Evolutionary conservation across 306 rosid genomes (phyloP), one percentile per base, ranked within the genome.

Genomic region (Fagus sylvatica): DNA sequence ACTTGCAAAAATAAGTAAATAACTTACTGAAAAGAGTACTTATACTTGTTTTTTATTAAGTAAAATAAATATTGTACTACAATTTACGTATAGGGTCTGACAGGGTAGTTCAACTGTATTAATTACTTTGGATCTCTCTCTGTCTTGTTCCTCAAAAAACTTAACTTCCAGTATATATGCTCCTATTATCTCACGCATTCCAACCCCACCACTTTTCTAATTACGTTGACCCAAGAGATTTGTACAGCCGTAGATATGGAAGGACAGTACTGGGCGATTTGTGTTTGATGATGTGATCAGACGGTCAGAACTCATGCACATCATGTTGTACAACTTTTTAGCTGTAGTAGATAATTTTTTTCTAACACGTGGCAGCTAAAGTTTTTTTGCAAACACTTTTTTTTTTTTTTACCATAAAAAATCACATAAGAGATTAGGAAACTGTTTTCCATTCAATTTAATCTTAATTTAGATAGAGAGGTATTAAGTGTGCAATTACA

Each of bases 81-180:
- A 1, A 11, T 48, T 49, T 8, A 33, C 11, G 42, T 32, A 15
- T 5, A 12, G 43, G 9, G 5, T 59, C 78, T 85, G 81, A 74
- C 69, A 53, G 5, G 6, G 80, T 70, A 1, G 81, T 22, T 79
- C 69, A 53, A 77, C 54, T 65, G 84, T 79, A 76, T 86, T 80
- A 77, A 82, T 74, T 81, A 41, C 71, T 55, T 59, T 83, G 88
- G 87, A 81, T 74, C 77, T 57, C 69, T 41, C 13, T 36, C 69
- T 81, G 84, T 65, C 78, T 71, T 53, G 81, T 81, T 79, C 82
- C 59, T 71, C 73, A 69, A 34, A 72, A 72, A 41, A 32, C 49
- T 42, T 55, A 36, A 6, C 4, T n/a, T 73, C 10, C 43, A 53
- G 80, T 72, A 75, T 10, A 36, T 80, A 36, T 82, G 85, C 85